Base-by-base conservation (phyloP, 108 stramenopile genomes). In the Cyclotella kingstonii region DNA sequence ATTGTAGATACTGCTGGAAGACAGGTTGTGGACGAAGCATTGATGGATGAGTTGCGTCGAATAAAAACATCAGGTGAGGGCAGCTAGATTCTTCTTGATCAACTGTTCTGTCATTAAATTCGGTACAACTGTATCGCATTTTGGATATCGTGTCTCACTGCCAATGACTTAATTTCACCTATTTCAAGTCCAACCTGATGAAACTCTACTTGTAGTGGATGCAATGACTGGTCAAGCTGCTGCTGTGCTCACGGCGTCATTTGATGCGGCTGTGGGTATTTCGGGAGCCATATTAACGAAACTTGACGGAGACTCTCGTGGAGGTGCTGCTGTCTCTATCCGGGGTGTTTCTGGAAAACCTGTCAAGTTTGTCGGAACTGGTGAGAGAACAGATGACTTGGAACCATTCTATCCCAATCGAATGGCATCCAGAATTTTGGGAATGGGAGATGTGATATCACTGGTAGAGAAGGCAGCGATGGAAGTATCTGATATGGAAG, bases 161-260 rank as follows among this genome's bases (percentile, higher is more conserved):
- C n/a, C n/a, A n/a, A n/a, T n/a, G n/a, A n/a, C n/a, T n/a, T n/a
- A n/a, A 4, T 29, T 35, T 51, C 27, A 50, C 54, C 6, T 39
- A 70, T 42, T 49, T 30, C 15, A 63, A 40, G 86, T 93, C 3
- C 55, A 84, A 60, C 91, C 97, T 9, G 84, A 91, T 51, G 97
- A 98, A 74, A 94, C 93, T 23, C 79, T 98, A n/a, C 84, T 98
- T 15, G 95, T 98, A 12, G 95, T 98, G 6, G 97, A 98, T 72
- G 95, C 95, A 41, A 96, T 98, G 95, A 98, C 96, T 5, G 97
- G 97, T 31, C 97, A 98, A 68, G 97, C 94, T 50, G 97, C 97
- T 10, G 97, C 97, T 5, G 86, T 91, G 18, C 69, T 96, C 52
- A 95, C 97, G 19, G 91, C 92, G 23, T 79, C 91, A 2, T 96